Conservation (phyloP, 257 asterid species). For the Solanum chilense region DNA sequence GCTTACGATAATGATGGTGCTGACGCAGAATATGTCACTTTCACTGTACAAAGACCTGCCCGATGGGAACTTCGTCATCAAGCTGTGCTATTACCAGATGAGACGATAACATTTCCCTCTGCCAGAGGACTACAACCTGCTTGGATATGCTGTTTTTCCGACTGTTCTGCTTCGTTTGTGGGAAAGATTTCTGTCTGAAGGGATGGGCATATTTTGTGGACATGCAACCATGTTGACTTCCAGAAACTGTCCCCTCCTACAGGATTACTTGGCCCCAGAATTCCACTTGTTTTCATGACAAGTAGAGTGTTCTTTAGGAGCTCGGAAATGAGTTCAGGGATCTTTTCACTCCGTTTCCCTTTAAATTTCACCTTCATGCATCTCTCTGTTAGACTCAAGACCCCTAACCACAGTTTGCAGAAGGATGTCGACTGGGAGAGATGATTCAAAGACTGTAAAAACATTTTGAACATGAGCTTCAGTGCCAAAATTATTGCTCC, state of each 20-base stretch:
- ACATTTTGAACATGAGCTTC: constrained; percentile 54
- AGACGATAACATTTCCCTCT: constrained; percentile 32
- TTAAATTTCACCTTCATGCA: constrained; percentile 51
- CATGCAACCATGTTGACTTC: constrained; percentile 77
- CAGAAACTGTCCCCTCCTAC: constrained; percentile 60
- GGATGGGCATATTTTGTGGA: constrained; percentile 52
- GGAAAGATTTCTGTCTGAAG: constrained; percentile 63
- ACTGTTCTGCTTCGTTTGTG: constrained; percentile 47
- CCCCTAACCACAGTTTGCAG: constrained; percentile 61
- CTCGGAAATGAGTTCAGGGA: constrained; percentile 76
- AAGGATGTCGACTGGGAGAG: constrained; percentile 42
- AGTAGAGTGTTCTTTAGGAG: constrained; percentile 71
- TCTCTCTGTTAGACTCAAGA: constrained; percentile 46
- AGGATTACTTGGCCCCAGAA: constrained; percentile 53
- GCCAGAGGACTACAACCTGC: constrained; percentile 15
- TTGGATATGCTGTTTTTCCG: constrained; percentile 22
- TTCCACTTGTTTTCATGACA: constrained; percentile 61
- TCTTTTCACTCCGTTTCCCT: constrained; percentile 69
- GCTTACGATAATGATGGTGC: background rate
- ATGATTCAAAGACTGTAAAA: constrained; percentile 47
- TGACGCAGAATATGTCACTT: background rate
- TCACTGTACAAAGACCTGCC: background rate
- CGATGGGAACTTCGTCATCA: constrained; percentile 13
- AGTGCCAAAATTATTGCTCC: constrained; percentile 53
- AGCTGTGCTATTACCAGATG: constrained; percentile 51